Base-by-base conservation (phyloP, 2,329 filamentous ascomycete species). In the Pestalotiopsis sp. region DNA sequence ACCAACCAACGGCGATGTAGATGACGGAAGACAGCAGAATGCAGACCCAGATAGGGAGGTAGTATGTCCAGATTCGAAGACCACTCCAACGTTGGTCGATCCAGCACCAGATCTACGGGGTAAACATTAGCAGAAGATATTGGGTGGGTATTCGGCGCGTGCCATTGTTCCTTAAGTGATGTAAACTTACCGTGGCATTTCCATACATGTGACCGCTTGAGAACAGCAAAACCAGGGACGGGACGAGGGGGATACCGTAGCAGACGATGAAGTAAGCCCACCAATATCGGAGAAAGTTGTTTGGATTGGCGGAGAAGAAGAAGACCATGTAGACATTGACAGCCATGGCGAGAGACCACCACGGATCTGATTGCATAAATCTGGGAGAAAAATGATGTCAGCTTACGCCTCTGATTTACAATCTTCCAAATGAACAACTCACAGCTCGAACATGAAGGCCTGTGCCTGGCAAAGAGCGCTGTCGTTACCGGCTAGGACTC, bases 281-380 rank as follows among this genome's bases (percentile, higher is more conserved):
- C 75, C 91, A 87, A 77, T 92, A 92, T 61, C 87, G 86, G n/a
- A 87, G 86, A 75, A 94, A 94, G 65, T 92, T 90, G 7, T 90
- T 91, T 0, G 87, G 87, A 61, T 83, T 88, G 62, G 85, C 84
- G n/a, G 85, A 83, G 72, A 85, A 86, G 79, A 89, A 90, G 77
- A 90, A 90, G 69, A 90, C 87, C 65, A 95, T 85, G 74, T 92
- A 93, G 70, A 95, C 93, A 75, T 95, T 96, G 76, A 91, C 84
- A 3, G 93, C 92, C 93, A 96, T 95, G 71, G 91, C 91, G 67
- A 94, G 87, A 0, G 92, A 92, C 92, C 91, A 94, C 81, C 92
- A 86, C 0, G 91, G 89, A 79, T 93, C 91, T 4, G 91, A 91
- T 72, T 92, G 90, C 88, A 93, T 92, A 78, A 93, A 94, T 89